These are phyloP conservation scores for Penicillium lividum DNA, from an alignment of 495 filamentous ascomycete species.

Conservation along the genomic window DNA sequence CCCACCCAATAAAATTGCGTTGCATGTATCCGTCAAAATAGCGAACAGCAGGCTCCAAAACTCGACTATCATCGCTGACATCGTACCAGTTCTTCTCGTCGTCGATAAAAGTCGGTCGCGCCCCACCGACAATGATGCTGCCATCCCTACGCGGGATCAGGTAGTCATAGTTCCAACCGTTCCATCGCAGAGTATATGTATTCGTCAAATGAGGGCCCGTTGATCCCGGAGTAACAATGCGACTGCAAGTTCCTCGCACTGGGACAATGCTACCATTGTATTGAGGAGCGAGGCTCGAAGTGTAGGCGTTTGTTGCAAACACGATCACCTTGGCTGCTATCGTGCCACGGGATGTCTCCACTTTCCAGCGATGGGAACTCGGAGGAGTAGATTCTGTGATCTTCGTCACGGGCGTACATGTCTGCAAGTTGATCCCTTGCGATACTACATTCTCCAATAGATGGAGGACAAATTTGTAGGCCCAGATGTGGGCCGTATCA, in stretches of 20 bases:
- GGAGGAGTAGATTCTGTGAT: constrained; percentile 30
- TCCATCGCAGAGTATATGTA: constrained; percentile 32
- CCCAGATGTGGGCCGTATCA: constrained; percentile 61
- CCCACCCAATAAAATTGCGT: constrained; percentile 51
- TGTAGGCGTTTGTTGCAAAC: constrained; percentile 80
- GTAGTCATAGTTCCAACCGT: constrained; percentile 45
- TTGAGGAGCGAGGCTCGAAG: constrained; percentile 65
- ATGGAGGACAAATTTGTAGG: constrained; percentile 76
- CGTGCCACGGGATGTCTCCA: constrained; percentile 65
- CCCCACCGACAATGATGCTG: constrained; percentile 56
- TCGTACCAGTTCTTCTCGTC: constrained; percentile 48
- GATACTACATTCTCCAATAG: constrained; percentile 61
- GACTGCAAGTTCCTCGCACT: constrained; percentile 55
- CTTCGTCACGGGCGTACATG: constrained; percentile 63
- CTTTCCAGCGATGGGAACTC: constrained; percentile 22
- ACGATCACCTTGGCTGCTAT: constrained; percentile 62
- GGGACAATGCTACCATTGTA: constrained; percentile 76
- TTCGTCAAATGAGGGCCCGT: constrained; percentile 18
- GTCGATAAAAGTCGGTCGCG: constrained; percentile 33
- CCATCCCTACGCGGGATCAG: constrained; percentile 52
- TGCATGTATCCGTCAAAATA: constrained; percentile 55
- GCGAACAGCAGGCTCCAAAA: constrained; percentile 38
- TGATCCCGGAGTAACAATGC: constrained; percentile 31
- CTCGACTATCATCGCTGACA: constrained; percentile 48
- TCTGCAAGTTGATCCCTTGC: constrained; percentile 72